Percentiles rank a stretch among this genome's conserved stretches.
These are phyloP conservation scores for Fagus sylvatica DNA, from an alignment of 306 rosid genomes.

Conservation along the genomic window DNA sequence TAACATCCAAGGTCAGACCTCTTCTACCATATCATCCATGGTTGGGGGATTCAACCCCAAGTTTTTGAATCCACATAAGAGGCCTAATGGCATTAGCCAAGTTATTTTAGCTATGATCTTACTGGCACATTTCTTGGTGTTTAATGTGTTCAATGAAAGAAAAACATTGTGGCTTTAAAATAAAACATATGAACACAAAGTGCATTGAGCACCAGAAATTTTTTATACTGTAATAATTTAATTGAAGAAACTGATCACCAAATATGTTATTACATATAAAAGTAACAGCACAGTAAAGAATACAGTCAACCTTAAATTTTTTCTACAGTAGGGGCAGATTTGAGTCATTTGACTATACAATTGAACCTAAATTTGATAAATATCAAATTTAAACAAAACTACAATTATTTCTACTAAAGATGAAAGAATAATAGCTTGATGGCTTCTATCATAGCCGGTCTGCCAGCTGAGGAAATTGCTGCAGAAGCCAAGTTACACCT, in stretches of 20 bases:
- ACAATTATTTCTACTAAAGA: not conserved
- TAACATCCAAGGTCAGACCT: too few relatives aligned
- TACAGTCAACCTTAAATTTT: not conserved
- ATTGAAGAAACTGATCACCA: not conserved
- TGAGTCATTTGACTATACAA: not conserved
- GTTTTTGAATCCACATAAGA: too few relatives aligned
- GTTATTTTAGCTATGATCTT: too few relatives aligned
- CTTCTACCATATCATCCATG: too few relatives aligned
- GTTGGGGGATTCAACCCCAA: too few relatives aligned
- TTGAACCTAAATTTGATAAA: not conserved
- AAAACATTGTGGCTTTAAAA: not conserved
- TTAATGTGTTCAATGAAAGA: too few relatives aligned
- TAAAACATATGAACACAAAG: not conserved
- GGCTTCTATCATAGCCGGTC: conserved; percentile 38
- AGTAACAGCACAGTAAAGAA: not conserved
- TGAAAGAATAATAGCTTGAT: not conserved
- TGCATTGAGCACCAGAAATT: not conserved
- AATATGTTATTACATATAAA: not conserved
- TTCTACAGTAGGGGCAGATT: not conserved
- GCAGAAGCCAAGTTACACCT: conserved; percentile 82
- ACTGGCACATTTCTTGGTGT: too few relatives aligned
- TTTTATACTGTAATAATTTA: not conserved
- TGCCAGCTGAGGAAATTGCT: conserved; percentile 69
- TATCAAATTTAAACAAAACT: not conserved
- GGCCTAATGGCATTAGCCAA: too few relatives aligned